These are phyloP conservation scores for Leavenworthia alabamica DNA, from an alignment of 345 rosid genomes.

Conservation along the genomic window DNA sequence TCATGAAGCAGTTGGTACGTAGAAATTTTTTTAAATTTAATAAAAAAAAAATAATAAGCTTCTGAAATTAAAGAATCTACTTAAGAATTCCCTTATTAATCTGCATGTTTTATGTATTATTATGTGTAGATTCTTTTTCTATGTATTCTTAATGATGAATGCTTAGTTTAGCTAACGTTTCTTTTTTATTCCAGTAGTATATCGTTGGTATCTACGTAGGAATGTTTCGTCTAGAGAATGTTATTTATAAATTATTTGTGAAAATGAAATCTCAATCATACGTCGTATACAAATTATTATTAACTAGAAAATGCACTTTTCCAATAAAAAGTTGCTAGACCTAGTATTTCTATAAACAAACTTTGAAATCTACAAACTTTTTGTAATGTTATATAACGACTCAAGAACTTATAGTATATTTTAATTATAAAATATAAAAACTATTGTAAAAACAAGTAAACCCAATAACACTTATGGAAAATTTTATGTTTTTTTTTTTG, in stretches of 20 bases:
- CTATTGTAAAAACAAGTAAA: background rate
- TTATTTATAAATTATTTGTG: background rate
- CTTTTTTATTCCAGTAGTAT: background rate
- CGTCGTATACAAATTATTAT: background rate
- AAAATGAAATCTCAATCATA: background rate
- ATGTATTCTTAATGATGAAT: slow-evolving; percentile 7
- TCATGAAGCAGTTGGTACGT: slow-evolving; percentile 14
- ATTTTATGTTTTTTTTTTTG: background rate
- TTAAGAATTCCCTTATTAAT: slow-evolving; percentile 27
- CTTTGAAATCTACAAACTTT: background rate
- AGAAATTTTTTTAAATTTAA: background rate
- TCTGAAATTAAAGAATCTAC: slow-evolving; percentile 21
- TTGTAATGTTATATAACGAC: slow-evolving; percentile 5
- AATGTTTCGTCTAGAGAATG: background rate
- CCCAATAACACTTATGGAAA: background rate
- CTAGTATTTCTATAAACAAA: background rate
- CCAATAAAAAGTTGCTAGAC: background rate
- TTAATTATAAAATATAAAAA: background rate
- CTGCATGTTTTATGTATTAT: slow-evolving; percentile 15
- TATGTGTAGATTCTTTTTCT: background rate
- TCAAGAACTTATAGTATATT: background rate
- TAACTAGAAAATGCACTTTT: background rate
- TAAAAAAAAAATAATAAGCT: background rate
- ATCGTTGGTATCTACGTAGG: background rate
- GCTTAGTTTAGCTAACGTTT: background rate